Percentiles rank a stretch among this genome's conserved stretches.
phyloP scores from a whole-genome alignment of 2,329 filamentous ascomycete species.

The Chrysoporthe puriensis region DNA sequence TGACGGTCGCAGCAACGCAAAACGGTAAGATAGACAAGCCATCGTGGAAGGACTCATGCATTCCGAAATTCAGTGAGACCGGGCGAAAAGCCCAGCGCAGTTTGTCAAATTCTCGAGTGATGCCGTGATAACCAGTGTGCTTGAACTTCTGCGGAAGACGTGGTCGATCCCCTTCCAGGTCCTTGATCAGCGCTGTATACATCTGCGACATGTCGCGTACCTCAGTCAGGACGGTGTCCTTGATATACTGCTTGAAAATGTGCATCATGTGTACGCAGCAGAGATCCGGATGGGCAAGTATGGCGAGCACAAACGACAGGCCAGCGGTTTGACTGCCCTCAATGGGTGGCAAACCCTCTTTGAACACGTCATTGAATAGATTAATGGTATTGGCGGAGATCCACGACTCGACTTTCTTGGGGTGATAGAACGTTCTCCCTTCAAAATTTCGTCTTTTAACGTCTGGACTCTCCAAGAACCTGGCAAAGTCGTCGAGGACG shows the following conservation, averaged over 20 bases:
- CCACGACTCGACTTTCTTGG: background rate
- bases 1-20: background rate
- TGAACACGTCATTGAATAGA: background rate
- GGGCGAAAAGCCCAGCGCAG: constrained; percentile 5
- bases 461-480: background rate
- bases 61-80: background rate
- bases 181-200: background rate
- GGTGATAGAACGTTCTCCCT: background rate
- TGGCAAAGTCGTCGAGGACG: background rate
- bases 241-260: background rate
- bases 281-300: background rate
- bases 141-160: background rate
- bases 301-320: background rate
- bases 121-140: background rate
- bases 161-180: background rate
- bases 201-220: background rate
- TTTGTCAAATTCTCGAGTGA: constrained; percentile 2
- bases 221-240: background rate
- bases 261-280: constrained; percentile 2
- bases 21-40: background rate
- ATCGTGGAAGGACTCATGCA: background rate
- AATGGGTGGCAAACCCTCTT: background rate
- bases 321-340: background rate
- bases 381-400: background rate
- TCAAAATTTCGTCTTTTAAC: background rate